Evolutionary conservation across 352 stramenopile genomes (phyloP).

Genomic region (Plasmopara halstedii): DNA sequence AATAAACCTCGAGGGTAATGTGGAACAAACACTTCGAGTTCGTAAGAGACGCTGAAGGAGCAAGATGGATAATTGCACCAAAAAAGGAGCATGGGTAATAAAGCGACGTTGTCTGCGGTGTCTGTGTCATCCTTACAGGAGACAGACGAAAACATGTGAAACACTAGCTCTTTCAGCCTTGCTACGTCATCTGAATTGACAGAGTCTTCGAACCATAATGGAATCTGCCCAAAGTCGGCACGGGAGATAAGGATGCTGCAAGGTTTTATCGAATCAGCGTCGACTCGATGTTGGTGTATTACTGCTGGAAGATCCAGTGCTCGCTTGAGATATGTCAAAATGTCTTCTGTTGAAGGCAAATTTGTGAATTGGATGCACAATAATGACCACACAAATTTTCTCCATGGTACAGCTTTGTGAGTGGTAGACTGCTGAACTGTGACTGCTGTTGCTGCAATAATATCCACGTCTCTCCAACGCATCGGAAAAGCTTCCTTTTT

Average conservation of each 20-base stretch:
- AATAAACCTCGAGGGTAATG: slow-evolving; percentile 30
- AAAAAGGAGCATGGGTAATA: slow-evolving; percentile 31
- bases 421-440: slow-evolving; percentile 18
- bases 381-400: slow-evolving; percentile 32
- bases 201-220: slow-evolving; percentile 35
- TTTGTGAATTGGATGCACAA: slow-evolving; percentile 29
- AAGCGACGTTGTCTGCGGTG: slow-evolving; percentile 1
- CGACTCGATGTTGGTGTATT: slow-evolving; percentile 2
- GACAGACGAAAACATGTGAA: slow-evolving; percentile 22
- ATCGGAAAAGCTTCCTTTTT: slow-evolving; percentile 24
- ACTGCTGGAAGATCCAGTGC: neutral
- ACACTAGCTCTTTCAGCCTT: slow-evolving; percentile 26
- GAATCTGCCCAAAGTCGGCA: slow-evolving; percentile 24
- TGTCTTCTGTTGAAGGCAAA: slow-evolving; percentile 20
- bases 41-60: slow-evolving; percentile 18
- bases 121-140: neutral
- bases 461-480: slow-evolving; percentile 28
- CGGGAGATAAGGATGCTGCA: slow-evolving; percentile 6
- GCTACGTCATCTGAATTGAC: neutral
- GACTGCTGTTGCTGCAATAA: slow-evolving; percentile 25
- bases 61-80: slow-evolving; percentile 28
- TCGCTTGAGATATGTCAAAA: slow-evolving; percentile 15
- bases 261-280: neutral
- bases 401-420: slow-evolving; percentile 22
- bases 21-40: slow-evolving; percentile 31